A percentile compares a stretch with the other conserved stretches of the same genome.
Evolutionary conservation across 2,329 filamentous ascomycete genomes (phyloP).

Genomic region (Pezicula radicicola): DNA sequence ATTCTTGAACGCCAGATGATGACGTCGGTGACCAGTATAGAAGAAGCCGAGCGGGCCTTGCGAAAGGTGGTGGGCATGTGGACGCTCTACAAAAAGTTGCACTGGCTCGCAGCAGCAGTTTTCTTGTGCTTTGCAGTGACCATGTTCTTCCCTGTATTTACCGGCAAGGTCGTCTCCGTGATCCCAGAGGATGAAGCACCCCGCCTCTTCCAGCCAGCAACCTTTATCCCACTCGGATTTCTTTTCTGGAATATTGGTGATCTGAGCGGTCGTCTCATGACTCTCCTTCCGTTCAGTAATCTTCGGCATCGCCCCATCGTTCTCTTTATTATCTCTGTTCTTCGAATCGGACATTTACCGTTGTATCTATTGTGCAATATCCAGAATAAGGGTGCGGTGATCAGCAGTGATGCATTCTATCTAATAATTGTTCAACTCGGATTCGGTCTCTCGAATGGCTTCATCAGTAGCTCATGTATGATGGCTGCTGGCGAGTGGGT

Average conservation of each 20-base stretch:
- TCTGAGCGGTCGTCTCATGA: conserved; percentile 69
- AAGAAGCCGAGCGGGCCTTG: conserved; percentile 48
- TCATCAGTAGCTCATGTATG: conserved; percentile 84
- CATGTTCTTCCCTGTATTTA: conserved; percentile 96
- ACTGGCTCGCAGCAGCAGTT: conserved; percentile 73
- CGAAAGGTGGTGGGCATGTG: conserved; percentile 55
- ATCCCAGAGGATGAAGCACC: conserved; percentile 37
- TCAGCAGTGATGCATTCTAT: conserved; percentile 86
- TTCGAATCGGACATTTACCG: conserved; percentile 70
- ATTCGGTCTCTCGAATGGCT: conserved; percentile 86
- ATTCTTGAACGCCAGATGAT: conserved; percentile 50
- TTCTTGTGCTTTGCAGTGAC: conserved; percentile 79
- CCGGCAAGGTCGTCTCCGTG: conserved; percentile 59
- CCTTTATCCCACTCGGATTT: conserved; percentile 88
- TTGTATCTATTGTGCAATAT: conserved; percentile 91
- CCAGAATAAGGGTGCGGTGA: conserved; percentile 66
- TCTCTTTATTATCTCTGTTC: conserved; percentile 65
- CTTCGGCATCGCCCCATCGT: conserved; percentile 60
- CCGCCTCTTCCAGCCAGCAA: conserved; percentile 64
- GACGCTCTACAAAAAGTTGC: conserved; percentile 72
- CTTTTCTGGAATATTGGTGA: conserved; percentile 94
- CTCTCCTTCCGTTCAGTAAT: conserved; percentile 50
- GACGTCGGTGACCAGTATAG: conserved; percentile 46
- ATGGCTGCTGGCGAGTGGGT: conserved; percentile 85
- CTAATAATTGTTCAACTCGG: conserved; percentile 76